These are phyloP conservation scores for Boletales sp. DNA, from an alignment of 768 basidiomycete genomes.

Conservation along the genomic window DNA sequence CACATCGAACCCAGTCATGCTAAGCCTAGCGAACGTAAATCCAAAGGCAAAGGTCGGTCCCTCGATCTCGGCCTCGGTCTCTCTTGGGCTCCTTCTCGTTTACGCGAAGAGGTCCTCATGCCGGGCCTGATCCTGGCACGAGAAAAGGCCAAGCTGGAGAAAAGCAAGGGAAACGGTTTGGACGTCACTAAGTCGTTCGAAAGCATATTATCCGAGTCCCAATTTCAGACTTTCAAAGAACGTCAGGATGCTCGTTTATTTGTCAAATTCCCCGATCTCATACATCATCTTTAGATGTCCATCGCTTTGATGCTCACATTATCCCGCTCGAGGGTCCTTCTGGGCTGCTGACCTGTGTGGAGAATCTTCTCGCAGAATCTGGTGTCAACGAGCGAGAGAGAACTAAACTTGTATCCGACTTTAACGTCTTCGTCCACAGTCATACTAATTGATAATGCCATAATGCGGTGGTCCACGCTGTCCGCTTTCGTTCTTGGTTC, in stretches of 20 bases:
- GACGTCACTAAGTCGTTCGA: constrained; percentile 39
- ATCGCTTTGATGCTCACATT: constrained; percentile 68
- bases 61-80: constrained; percentile 68
- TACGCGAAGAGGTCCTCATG: constrained; percentile 64
- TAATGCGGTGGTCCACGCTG: not conserved
- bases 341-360: constrained; percentile 65
- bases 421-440: constrained; percentile 52
- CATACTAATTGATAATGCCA: constrained; percentile 20
- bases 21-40: constrained; percentile 15
- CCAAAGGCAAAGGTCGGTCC: constrained; percentile 60
- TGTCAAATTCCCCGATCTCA: constrained; percentile 8
- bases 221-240: constrained; percentile 49
- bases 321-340: constrained; percentile 74
- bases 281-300: constrained; percentile 49
- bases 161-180: constrained; percentile 14
- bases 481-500: constrained; percentile 11
- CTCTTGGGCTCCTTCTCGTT: constrained; percentile 66
- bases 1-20: constrained; percentile 13
- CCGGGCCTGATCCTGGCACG: constrained; percentile 34
- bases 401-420: constrained; percentile 51
- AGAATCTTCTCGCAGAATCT: constrained; percentile 52
- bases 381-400: constrained; percentile 48
- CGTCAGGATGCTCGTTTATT: constrained; percentile 44
- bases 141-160: constrained; percentile 26
- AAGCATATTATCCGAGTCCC: constrained; percentile 32